Conservation (phyloP, 768 basidiomycete genomes). For the Tylopilus rubrobrunneus region DNA sequence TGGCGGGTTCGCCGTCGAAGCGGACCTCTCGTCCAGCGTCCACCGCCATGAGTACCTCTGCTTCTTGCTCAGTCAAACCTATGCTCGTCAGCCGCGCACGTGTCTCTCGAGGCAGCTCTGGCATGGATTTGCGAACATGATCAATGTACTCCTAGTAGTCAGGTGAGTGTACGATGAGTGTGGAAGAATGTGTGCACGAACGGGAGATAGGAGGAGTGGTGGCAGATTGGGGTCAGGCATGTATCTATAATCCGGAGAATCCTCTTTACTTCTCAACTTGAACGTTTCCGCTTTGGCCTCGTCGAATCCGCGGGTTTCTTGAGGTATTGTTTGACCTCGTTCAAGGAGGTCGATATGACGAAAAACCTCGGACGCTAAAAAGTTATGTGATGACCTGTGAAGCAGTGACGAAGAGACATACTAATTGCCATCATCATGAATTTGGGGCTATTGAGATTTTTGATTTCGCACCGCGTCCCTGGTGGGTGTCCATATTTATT, state of each 20-base stretch:
- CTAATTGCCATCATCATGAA: conserved; percentile 85
- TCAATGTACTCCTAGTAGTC: conserved; percentile 58
- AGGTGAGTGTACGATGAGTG: neutral
- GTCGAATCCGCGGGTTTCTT: conserved; percentile 92
- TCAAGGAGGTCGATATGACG: conserved; percentile 67
- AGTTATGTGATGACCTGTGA: neutral
- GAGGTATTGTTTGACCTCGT: conserved; percentile 44
- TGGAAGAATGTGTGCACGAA: conserved; percentile 20
- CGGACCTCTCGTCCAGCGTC: conserved; percentile 62
- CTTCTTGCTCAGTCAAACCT: conserved; percentile 58
- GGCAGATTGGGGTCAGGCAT: conserved; percentile 98
- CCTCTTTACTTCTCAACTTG: conserved; percentile 82
- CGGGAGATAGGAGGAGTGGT: conserved; percentile 55
- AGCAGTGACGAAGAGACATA: conserved; percentile 32
- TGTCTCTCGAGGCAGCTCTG: conserved; percentile 71
- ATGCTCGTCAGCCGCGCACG: conserved; percentile 52
- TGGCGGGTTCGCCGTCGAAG: conserved; percentile 52
- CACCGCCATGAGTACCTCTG: conserved; percentile 71
- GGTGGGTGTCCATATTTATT: conserved; percentile 58
- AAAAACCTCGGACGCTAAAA: conserved; percentile 75
- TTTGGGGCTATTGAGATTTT: conserved; percentile 7
- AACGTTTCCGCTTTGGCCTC: conserved; percentile 79
- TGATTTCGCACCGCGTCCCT: conserved; percentile 40
- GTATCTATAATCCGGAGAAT: conserved; percentile 93
- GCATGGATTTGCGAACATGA: conserved; percentile 49